Evolutionary conservation across 2,329 filamentous ascomycete genomes (phyloP).

Genomic region (Canariomyces notabilis): DNA sequence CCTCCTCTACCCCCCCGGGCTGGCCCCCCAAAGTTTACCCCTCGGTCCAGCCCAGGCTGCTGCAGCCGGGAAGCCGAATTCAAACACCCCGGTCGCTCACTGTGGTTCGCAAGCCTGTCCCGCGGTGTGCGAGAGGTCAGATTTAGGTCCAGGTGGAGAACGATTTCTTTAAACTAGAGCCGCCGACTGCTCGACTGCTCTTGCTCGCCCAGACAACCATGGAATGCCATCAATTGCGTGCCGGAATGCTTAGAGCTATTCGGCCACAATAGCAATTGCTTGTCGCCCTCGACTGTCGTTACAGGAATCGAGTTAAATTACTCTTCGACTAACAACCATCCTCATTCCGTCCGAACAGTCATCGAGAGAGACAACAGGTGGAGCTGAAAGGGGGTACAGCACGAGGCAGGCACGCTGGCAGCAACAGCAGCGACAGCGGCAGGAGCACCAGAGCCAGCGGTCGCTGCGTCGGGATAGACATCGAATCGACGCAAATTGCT

Average conservation of each 20-base stretch:
- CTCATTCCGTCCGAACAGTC: not conserved
- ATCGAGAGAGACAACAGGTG: not conserved
- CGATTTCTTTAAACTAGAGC: constrained; percentile 17
- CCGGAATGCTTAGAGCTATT: constrained; percentile 4
- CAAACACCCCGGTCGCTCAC: constrained; percentile 2
- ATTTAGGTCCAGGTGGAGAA: constrained; percentile 13
- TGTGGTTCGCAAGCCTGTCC: constrained; percentile 2
- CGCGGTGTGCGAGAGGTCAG: constrained; percentile 5
- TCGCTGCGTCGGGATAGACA: constrained; percentile 25
- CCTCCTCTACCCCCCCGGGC: too few species aligned
- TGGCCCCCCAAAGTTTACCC: constrained; percentile 1
- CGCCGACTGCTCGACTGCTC: constrained; percentile 6
- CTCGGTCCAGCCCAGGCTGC: constrained; percentile 4
- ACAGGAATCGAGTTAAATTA: constrained; percentile 3
- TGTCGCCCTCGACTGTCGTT: not conserved
- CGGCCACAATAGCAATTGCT: not conserved
- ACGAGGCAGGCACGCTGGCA: not conserved
- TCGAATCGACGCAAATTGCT: constrained; percentile 32
- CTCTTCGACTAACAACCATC: constrained; percentile 5
- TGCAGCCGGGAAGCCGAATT: not conserved
- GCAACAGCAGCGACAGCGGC: constrained; percentile 1
- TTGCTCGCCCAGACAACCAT: constrained; percentile 7
- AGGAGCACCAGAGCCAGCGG: constrained; percentile 9
- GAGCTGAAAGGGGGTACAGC: not conserved
- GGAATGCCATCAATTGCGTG: constrained; percentile 16